Evolutionary conservation across 306 rosid species (phyloP), one percentile per base, ranked within the genome.

Genomic region (Fagus sylvatica): DNA sequence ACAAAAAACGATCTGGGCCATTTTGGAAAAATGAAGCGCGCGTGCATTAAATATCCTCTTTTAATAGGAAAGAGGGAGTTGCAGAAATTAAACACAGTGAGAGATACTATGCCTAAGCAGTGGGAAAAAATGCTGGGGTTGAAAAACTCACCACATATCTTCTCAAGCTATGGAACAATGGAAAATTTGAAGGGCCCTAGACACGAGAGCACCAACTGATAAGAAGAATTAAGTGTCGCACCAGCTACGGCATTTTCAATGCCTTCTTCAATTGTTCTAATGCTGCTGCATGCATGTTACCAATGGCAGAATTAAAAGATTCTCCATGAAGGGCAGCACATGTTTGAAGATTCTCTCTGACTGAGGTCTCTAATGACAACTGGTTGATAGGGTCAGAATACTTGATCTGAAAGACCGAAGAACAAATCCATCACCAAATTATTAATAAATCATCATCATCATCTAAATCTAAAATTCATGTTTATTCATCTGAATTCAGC

Each of bases 241-340:
- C 69, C 76, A 72, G 64, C 84, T 88, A 95, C 28, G 85, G 74
- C 95, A 92, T 89, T 85, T 95, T 91, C 79, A 95, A 84, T 54
- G 98, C 98, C 84, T 88, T 93, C 83, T 89, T 95, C 83, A 95
- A 85, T 71, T 95, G 97, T 49, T 91, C 85, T 64, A 95, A 78
- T 56, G 93, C 92, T 57, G 93, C 78, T 68, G 98, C 97, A 86
- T 95, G 98, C 85, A 95, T 95, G 84, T 87, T 87, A 80, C 82
- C 83, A 83, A 95, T 92, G 49, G 90, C 90, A 53, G 91, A 73
- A 89, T 85, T 89, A 77, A 95, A 95, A n/a, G 95, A 82, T 82
- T 95, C 98, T 42, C 98, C 98, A 78, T 95, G 97, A 81, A 90
- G 91, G 55, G 91, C 85, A 62, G 96, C 89, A 79, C 97, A 92